Percentiles rank a stretch among this genome's conserved stretches.
Evolutionary conservation across 129 eudicot species (phyloP).

Genomic region (Deinandra increscens): DNA sequence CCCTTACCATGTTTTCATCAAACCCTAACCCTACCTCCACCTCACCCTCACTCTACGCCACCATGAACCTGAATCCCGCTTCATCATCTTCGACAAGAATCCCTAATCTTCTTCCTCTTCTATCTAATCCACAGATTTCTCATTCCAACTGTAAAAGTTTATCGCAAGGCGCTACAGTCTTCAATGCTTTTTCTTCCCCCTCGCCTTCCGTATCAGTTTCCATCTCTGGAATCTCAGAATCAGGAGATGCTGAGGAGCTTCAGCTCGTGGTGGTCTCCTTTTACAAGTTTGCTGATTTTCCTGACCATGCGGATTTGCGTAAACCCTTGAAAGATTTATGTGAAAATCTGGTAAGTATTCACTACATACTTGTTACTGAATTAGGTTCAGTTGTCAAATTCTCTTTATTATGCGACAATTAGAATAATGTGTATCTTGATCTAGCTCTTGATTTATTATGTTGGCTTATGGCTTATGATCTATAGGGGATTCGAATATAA

Average conservation of each 20-base stretch:
- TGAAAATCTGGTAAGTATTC: conserved; percentile 49
- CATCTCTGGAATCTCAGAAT: conserved; percentile 13
- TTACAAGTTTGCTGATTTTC: conserved; percentile 90
- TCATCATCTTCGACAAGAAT: conserved; percentile 18
- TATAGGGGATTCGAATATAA: not conserved
- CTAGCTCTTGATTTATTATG: not conserved
- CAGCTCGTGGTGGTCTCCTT: conserved; percentile 80
- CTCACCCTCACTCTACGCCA: conserved; percentile 22
- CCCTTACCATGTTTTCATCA: conserved; percentile 50
- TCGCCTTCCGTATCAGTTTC: conserved; percentile 23
- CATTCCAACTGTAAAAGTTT: conserved; percentile 23
- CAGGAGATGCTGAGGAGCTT: conserved; percentile 14
- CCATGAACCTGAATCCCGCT: conserved; percentile 34
- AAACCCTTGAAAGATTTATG: conserved; percentile 73
- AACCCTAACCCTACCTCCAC: conserved; percentile 63
- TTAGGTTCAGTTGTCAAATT: not conserved
- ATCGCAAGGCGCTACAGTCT: conserved; percentile 22
- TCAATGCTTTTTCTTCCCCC: conserved; percentile 34
- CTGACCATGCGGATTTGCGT: conserved; percentile 77
- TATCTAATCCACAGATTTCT: conserved; percentile 34
- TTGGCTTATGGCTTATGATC: conserved; percentile 3
- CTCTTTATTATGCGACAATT: not conserved
- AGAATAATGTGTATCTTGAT: not conserved
- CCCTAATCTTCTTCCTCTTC: conserved; percentile 22
- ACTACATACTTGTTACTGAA: not conserved